phyloP scores from a whole-genome alignment of 148 eudicot genomes.

The Beta vulgaris region DNA sequence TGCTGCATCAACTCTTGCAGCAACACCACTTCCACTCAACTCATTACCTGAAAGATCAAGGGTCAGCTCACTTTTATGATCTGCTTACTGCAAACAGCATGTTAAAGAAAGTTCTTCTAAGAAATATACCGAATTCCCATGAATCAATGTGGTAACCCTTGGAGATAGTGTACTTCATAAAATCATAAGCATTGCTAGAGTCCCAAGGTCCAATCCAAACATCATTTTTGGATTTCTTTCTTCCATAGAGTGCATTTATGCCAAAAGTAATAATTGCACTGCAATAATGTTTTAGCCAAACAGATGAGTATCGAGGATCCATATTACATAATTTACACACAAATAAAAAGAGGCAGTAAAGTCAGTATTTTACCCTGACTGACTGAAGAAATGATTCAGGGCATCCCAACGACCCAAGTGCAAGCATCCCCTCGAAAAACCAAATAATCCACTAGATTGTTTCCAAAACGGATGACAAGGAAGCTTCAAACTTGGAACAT shows the following conservation, averaged over 20 bases:
- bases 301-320: conserved; percentile 1
- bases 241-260: conserved; percentile 82
- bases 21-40: conserved; percentile 76
- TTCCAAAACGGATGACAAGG: conserved; percentile 68
- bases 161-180: conserved; percentile 72
- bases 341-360: not conserved
- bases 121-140: conserved; percentile 89
- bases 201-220: conserved; percentile 83
- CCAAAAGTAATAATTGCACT: conserved; percentile 82
- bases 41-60: conserved; percentile 66
- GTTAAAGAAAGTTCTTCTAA: not conserved
- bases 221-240: conserved; percentile 32
- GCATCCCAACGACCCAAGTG: conserved; percentile 79
- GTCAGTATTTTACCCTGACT: conserved; percentile 55
- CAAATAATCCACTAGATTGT: conserved; percentile 53
- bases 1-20: conserved; percentile 63
- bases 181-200: conserved; percentile 61
- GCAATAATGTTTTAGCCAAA: conserved; percentile 21
- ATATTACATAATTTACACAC: not conserved
- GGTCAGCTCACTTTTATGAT: not conserved
- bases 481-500: conserved; percentile 47
- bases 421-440: conserved; percentile 81
- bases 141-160: conserved; percentile 86
- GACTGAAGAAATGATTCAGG: conserved; percentile 56
- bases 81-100: not conserved